Evolutionary conservation across 345 rosid genomes (phyloP), one percentile per base, ranked within the genome.

Genomic region (Eutrema japonicum): DNA sequence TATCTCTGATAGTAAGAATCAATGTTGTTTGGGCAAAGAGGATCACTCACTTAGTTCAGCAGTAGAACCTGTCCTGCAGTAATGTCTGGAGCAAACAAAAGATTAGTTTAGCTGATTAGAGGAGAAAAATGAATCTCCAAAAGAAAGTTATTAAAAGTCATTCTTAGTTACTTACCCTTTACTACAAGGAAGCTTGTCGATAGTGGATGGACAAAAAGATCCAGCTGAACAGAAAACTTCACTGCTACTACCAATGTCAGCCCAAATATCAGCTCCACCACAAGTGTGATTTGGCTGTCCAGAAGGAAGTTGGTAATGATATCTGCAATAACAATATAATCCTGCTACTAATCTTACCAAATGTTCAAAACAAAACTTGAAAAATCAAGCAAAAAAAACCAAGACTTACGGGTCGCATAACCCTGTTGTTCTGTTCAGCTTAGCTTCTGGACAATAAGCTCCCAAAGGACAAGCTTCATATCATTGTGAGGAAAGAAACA

Each of bases 211-310:
- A 74, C 98, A 95, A 80, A 85, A 95, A 22, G 94, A 90, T 70
- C 98, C 99, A 68, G 94, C 88, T 51, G 96, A 80, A 76, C 98
- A 95, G 81, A 95, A 95, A 61, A 92, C 80, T 80, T 90, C 98
- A 46, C 83, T 64, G 63, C 90, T 90, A 81, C 96, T 92, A 52
- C 16, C 65, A 55, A 89, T 75, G 77, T 92, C 97, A 40, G 99
- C 94, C 99, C 97, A 95, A 53, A 78, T 42, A 77, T 95, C 97
- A 27, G 99, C 99, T 68, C 96, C 98, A 18, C 99, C 98, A 64
- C 99, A 95, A 5, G 87, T 85, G 77, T 90, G 98, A 77, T 90
- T 79, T 48, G 84, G 82, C 26, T 82, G 78, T 59, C 88, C 98
- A 49, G 92, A 82, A 73, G 99, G 98, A 62, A 89, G 71, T 73